These are phyloP conservation scores for Phialemonium atrogriseum DNA, from an alignment of 2,329 filamentous ascomycete genomes.

Conservation along the genomic window DNA sequence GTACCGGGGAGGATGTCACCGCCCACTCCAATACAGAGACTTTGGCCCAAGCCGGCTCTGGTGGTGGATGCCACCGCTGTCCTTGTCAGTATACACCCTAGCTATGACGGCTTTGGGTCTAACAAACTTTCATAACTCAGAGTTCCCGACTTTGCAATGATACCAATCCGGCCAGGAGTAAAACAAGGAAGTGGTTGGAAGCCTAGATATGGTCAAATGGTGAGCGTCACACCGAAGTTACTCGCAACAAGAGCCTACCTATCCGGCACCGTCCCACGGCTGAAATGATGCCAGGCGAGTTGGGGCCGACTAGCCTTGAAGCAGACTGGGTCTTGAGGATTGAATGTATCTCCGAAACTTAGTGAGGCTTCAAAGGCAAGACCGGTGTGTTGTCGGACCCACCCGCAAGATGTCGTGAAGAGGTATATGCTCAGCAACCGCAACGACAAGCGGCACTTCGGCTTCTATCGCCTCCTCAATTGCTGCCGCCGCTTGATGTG, in stretches of 20 bases:
- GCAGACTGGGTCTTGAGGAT: slow-evolving; percentile 64
- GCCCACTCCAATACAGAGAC: slow-evolving; percentile 68
- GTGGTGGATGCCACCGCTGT: slow-evolving; percentile 63
- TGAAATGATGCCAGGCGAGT: slow-evolving; percentile 73
- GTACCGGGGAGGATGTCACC: slow-evolving; percentile 71
- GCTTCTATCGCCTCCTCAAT: slow-evolving; percentile 77
- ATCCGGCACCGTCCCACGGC: slow-evolving; percentile 60
- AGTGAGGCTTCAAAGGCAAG: no score
- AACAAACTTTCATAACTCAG: slow-evolving; percentile 57
- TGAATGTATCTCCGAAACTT: slow-evolving; percentile 38
- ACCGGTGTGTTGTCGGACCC: no score
- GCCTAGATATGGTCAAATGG: no score
- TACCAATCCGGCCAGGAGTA: slow-evolving; percentile 61
- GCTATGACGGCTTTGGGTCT: no score
- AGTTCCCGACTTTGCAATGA: slow-evolving; percentile 74
- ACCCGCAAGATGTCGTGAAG: slow-evolving; percentile 65
- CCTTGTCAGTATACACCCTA: neutral
- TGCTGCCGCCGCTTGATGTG: slow-evolving; percentile 61
- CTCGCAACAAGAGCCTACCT: no score
- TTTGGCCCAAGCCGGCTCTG: slow-evolving; percentile 67
- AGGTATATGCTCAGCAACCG: slow-evolving; percentile 73
- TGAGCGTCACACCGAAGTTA: no score
- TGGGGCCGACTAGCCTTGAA: slow-evolving; percentile 69
- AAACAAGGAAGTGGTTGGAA: slow-evolving; percentile 73
- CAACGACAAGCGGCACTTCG: slow-evolving; percentile 68